phyloP scores from a whole-genome alignment of 345 rosid genomes.

The Melaleuca quinquenervia region DNA sequence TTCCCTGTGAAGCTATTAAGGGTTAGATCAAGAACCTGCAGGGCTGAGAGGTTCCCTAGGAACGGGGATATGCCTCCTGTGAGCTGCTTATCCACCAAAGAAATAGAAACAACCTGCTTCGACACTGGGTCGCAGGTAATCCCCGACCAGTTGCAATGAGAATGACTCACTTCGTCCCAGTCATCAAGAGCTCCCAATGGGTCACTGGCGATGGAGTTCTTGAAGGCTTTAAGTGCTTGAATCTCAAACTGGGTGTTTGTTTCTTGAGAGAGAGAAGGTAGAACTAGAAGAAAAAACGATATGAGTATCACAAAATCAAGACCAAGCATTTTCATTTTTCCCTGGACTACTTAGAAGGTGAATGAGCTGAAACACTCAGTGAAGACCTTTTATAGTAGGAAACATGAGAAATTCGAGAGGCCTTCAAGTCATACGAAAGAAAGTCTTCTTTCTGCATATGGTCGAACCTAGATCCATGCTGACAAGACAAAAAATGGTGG shows the following conservation, averaged over 20 bases:
- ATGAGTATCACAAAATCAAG: background rate
- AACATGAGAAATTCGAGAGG: background rate
- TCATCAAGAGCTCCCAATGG: slow-evolving; percentile 47
- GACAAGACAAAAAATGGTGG: background rate
- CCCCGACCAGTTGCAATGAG: slow-evolving; percentile 80
- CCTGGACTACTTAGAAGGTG: background rate
- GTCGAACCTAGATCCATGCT: background rate
- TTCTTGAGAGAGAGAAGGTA: background rate
- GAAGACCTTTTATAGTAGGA: background rate
- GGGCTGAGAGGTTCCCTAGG: slow-evolving; percentile 57
- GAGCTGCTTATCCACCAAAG: slow-evolving; percentile 55
- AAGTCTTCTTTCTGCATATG: background rate
- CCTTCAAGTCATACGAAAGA: background rate
- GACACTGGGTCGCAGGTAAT: slow-evolving; percentile 42
- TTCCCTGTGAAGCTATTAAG: slow-evolving; percentile 41
- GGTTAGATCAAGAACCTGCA: slow-evolving; percentile 86
- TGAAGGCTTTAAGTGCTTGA: slow-evolving; percentile 55
- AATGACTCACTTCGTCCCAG: slow-evolving; percentile 42
- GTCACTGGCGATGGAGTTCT: slow-evolving; percentile 33
- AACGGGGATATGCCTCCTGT: slow-evolving; percentile 53
- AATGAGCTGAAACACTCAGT: background rate
- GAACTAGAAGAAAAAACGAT: background rate
- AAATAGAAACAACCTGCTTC: slow-evolving; percentile 30
- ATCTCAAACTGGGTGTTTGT: slow-evolving; percentile 22
- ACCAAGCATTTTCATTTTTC: background rate